Percentiles rank a stretch among this genome's conserved stretches.
Evolutionary conservation across 1,284 basidiomycete species (phyloP).

Genomic region (Boletus coffeatus): DNA sequence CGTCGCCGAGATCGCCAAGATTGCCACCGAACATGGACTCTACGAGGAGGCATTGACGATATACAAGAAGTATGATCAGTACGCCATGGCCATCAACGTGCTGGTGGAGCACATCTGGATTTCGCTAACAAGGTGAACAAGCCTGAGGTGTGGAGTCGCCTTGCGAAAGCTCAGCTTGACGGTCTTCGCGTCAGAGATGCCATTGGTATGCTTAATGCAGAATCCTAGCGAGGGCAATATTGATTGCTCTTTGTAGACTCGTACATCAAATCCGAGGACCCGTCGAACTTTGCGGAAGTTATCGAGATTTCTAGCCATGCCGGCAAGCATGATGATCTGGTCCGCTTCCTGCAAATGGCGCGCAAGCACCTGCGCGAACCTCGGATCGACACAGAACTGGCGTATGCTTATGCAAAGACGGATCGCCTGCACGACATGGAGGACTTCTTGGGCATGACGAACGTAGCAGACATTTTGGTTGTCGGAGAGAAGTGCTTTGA

Average conservation of each 20-base stretch:
- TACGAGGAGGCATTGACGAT: constrained; percentile 97
- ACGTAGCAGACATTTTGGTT: constrained; percentile 79
- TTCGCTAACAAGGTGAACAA: constrained; percentile 97
- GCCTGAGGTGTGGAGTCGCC: constrained; percentile 94
- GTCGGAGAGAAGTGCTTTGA: constrained; percentile 99
- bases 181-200: constrained; percentile 98
- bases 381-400: constrained; percentile 96
- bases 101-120: constrained; percentile 97
- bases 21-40: constrained; percentile 94
- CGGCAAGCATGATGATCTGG: constrained; percentile 97
- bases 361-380: constrained; percentile 96
- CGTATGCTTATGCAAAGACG: constrained; percentile 96
- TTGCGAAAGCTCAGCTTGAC: constrained; percentile 99
- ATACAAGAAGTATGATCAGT: constrained; percentile 93
- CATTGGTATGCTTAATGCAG: constrained; percentile 58
- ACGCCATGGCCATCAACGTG: constrained; percentile 94
- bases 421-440: constrained; percentile 99
- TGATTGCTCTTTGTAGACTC: constrained; percentile 58
- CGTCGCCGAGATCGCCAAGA: constrained; percentile 91
- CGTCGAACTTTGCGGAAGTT: constrained; percentile 93
- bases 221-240: background rate
- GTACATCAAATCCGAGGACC: constrained; percentile 98
- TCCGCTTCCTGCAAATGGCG: constrained; percentile 99
- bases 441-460: constrained; percentile 48
- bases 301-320: constrained; percentile 96